Evolutionary conservation across 805 yeast species (phyloP).

Genomic region (Metahyphopichia silvanorum): DNA sequence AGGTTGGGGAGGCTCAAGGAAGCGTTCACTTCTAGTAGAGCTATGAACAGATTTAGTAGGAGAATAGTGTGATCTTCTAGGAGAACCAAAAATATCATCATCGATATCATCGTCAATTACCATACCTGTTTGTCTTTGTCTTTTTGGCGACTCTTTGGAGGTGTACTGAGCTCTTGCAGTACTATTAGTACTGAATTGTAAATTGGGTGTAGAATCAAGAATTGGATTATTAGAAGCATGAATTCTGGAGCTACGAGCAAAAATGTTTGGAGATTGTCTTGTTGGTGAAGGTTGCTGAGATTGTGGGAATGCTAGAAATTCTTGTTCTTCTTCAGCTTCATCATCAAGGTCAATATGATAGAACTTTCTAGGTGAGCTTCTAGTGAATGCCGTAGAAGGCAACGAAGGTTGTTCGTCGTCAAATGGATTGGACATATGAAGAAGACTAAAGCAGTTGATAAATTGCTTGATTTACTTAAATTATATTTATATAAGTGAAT

Average conservation of each 20-base stretch:
- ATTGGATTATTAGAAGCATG: constrained; percentile 14
- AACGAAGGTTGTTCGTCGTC: constrained; percentile 27
- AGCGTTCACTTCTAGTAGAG: constrained; percentile 44
- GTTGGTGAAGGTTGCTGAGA: constrained; percentile 8
- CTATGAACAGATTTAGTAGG: constrained; percentile 23
- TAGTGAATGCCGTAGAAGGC: constrained; percentile 39
- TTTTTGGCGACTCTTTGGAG: constrained; percentile 66
- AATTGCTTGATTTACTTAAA: no score
- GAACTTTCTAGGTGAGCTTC: constrained; percentile 35
- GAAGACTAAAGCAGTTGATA: not conserved
- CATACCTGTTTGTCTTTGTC: constrained; percentile 47
- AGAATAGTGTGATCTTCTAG: constrained; percentile 22
- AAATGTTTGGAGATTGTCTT: constrained; percentile 44
- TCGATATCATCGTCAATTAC: constrained; percentile 37
- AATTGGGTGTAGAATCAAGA: constrained; percentile 26
- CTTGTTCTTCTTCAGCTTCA: constrained; percentile 20
- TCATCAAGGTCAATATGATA: constrained; percentile 20
- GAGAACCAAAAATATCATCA: constrained; percentile 29
- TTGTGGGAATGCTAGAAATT: constrained; percentile 29
- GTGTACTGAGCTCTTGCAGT: constrained; percentile 70
- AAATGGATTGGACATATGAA: constrained; percentile 29
- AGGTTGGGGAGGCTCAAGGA: constrained; percentile 63
- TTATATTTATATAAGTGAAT: no score
- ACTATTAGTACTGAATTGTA: constrained; percentile 14
- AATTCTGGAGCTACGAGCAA: constrained; percentile 33